A percentile compares a stretch with the other conserved stretches of the same genome.
These are phyloP conservation scores for Plasmodiophora brassicae DNA, from an alignment of 208 protist species.

Conservation along the genomic window DNA sequence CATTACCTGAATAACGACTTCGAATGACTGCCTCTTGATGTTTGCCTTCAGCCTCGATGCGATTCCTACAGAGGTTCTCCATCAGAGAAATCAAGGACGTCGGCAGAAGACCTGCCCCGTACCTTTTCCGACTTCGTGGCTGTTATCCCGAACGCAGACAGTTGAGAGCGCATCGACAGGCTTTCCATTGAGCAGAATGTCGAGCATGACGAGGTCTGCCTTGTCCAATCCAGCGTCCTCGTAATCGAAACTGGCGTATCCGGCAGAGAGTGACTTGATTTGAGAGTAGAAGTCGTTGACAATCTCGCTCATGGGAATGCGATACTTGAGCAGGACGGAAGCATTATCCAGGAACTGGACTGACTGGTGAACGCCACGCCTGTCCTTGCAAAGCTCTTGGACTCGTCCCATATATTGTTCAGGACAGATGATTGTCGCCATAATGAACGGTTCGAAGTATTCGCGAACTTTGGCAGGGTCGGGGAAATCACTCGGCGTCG, in stretches of 20 bases:
- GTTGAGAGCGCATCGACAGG: constrained; percentile 22
- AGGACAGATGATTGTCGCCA: constrained; percentile 3
- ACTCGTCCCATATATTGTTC: not conserved
- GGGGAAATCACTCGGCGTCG: not conserved
- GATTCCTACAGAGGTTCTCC: not conserved
- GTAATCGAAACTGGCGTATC: constrained; percentile 38
- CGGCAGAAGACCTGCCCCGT: not conserved
- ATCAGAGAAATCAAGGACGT: not conserved
- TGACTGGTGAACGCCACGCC: constrained; percentile 11
- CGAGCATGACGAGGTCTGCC: not conserved
- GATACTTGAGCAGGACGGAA: not conserved
- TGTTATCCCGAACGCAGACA: constrained; percentile 5
- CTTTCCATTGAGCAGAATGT: constrained; percentile 23
- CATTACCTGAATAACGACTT: constrained; percentile 23
- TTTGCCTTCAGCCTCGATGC: not conserved
- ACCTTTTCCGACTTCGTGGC: not conserved
- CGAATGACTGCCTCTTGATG: not conserved
- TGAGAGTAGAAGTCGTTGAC: constrained; percentile 30
- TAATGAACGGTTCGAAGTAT: not conserved
- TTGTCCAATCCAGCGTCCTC: constrained; percentile 24
- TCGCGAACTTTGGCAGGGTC: not conserved
- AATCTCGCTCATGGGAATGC: constrained; percentile 8
- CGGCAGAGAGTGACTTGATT: constrained; percentile 21
- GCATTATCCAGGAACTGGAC: not conserved
- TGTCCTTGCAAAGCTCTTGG: not conserved